Evolutionary conservation across 1,284 basidiomycete species (phyloP).

Genomic region (Polyporus tsugae): DNA sequence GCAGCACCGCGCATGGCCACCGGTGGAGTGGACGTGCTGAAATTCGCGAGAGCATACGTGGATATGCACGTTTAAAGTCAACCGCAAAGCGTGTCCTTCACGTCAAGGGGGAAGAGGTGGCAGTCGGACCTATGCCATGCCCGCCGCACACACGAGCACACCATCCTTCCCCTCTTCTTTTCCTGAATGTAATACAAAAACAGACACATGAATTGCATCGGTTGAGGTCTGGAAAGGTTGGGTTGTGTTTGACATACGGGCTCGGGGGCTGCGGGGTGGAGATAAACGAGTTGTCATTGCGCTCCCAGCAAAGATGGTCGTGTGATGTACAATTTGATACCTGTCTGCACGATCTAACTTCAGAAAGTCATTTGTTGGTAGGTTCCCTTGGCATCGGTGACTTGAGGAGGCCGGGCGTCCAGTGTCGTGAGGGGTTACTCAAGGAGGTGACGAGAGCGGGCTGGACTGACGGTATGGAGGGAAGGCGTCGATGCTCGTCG

Average conservation of each 20-base stretch:
- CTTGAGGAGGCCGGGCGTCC: neutral
- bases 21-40: neutral
- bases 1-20: neutral
- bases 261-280: neutral
- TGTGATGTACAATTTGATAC: neutral
- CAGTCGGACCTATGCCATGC: neutral
- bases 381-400: neutral
- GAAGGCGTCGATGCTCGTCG: constrained; percentile 6
- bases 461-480: neutral
- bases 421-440: neutral
- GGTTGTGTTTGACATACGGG: neutral
- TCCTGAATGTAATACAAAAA: neutral
- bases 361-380: neutral
- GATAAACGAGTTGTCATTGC: neutral
- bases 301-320: neutral
- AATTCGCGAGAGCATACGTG: neutral
- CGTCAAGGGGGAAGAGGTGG: neutral
- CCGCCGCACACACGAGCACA: neutral
- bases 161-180: neutral
- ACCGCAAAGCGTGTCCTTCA: neutral
- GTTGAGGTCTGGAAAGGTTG: neutral
- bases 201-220: neutral
- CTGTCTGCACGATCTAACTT: neutral
- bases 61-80: neutral
- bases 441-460: neutral